These are phyloP conservation scores for Chenopodium formosanum DNA, from an alignment of 148 eudicot genomes.

Conservation along the genomic window DNA sequence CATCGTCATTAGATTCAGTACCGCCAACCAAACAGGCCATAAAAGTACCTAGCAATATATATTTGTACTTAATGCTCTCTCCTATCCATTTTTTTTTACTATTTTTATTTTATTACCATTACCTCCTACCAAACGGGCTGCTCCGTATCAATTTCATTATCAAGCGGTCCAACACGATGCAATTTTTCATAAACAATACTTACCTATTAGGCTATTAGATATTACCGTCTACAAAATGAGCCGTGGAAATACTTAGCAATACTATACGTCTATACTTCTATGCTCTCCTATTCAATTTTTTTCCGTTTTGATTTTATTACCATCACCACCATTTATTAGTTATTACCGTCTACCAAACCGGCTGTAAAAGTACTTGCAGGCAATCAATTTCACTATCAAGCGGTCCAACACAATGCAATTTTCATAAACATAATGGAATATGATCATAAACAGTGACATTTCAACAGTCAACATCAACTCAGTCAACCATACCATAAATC, in stretches of 20 bases:
- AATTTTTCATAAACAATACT: neutral
- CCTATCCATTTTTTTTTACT: no score
- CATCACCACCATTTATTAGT: neutral
- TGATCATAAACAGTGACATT: neutral
- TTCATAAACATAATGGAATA: neutral
- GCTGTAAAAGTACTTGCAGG: neutral
- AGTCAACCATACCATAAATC: neutral
- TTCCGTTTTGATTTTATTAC: no score
- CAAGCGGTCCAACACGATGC: neutral
- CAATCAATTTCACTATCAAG: neutral
- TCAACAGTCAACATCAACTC: constrained; percentile 4
- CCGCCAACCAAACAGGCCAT: neutral
- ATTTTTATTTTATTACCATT: neutral
- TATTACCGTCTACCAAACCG: no score
- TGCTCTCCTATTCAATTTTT: no score
- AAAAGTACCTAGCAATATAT: neutral
- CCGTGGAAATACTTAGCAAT: neutral
- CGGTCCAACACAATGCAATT: neutral
- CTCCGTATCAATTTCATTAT: neutral
- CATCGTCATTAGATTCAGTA: neutral
- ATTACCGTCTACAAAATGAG: neutral
- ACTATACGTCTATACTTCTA: fast-evolving
- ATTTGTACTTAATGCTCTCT: no score
- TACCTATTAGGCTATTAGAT: no score
- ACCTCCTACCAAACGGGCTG: no score